These are phyloP conservation scores for Pulicaria dysenterica DNA, from an alignment of 129 eudicot genomes.

Conservation along the genomic window DNA sequence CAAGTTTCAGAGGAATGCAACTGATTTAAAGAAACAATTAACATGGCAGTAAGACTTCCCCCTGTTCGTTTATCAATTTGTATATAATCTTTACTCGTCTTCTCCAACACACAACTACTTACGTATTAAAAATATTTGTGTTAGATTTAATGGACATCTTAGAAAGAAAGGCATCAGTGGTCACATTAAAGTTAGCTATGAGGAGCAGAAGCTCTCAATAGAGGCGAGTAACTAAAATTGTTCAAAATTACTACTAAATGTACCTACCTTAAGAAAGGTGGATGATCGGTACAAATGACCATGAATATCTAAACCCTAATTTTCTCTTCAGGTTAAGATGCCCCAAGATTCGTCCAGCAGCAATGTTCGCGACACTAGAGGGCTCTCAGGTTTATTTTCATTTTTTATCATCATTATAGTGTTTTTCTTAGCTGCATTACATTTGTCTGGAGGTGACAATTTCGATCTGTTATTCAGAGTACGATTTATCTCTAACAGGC, in stretches of 20 bases:
- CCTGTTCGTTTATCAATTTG: not conserved
- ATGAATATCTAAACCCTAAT: constrained; percentile 5
- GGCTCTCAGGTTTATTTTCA: constrained; percentile 72
- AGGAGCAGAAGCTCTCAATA: constrained; percentile 78
- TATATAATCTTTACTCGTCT: not conserved
- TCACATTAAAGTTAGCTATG: constrained; percentile 60
- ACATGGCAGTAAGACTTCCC: constrained; percentile 72
- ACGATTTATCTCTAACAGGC: not conserved
- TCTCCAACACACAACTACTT: constrained; percentile 2
- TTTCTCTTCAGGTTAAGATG: constrained; percentile 73
- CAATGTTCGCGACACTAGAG: constrained; percentile 81
- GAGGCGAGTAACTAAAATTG: constrained; percentile 59
- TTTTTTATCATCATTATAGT: not conserved
- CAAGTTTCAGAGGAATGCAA: constrained; percentile 81
- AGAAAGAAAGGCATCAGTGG: constrained; percentile 89
- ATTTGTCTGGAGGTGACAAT: not conserved
- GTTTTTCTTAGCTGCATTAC: not conserved
- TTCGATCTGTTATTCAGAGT: not conserved
- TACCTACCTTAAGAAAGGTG: not conserved
- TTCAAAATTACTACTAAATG: not conserved
- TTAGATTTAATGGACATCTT: constrained; percentile 86
- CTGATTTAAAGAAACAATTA: constrained; percentile 65
- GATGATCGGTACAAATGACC: not conserved
- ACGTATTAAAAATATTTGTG: constrained; percentile 19
- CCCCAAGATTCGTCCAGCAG: constrained; percentile 88